Evolutionary conservation across 345 rosid species (phyloP), one percentile per base, ranked within the genome.

Genomic region (Sonneratia alba): DNA sequence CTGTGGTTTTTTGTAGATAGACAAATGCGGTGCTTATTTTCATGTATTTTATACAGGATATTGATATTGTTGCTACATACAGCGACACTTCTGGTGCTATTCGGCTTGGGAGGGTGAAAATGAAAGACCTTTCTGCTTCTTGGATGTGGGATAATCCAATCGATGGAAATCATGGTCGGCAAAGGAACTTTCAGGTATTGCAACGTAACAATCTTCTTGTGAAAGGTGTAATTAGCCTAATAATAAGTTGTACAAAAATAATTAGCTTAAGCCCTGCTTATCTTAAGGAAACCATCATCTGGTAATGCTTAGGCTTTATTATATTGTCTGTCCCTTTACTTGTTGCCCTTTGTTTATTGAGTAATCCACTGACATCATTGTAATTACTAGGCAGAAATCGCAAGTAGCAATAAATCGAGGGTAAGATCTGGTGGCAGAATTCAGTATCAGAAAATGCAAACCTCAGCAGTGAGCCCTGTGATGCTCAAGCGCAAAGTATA

Each of bases 91-190:
- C 84, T 24, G 97, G 98, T 27, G 78, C 72, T 66, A 47, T 92
- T 82, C 85, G 81, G 48, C 78, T 87, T 70, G 83, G 87, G 75
- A 85, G 79, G 71, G 86, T 91, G 72, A 92, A 91, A 83, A 86
- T 92, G 92, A 91, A 86, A 80, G 84, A 88, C 77, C 90, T 91
- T 61, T 96, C 99, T 71, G 72, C 90, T 71, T 96, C 99, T n/a
- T 96, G 99, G 99, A 80, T 89, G 68, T 81, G 90, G 85, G 87
- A 88, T 69, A 88, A 85, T 78, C 97, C 89, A 70, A 65, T 32
- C 36, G 68, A 81, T 78, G 83, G 82, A 64, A 76, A 68, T 43
- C 77, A 36, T 74, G 82, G 71, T 75, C 84, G 70, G 66, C 79
- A 37, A 61, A 81, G 79, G 72, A 79, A 71, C 75, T 76, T 83